phyloP scores from a whole-genome alignment of 1,139 yeast species.

The Candida neerlandica region DNA sequence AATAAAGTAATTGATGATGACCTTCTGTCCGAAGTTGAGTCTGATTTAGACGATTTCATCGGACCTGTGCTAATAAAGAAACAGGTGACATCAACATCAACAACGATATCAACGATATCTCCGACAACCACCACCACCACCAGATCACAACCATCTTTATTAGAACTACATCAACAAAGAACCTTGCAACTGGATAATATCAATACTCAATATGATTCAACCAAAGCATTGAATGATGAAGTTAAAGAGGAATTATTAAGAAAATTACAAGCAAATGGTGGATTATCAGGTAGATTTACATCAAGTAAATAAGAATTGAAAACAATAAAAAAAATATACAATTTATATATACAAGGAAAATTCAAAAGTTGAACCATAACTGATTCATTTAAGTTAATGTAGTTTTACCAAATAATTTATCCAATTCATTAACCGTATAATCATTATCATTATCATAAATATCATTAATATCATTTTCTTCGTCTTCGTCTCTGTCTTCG shows the following conservation, averaged over 20 bases:
- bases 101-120: too few relatives aligned
- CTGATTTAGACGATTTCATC: conserved; percentile 13
- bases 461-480: conserved; percentile 18
- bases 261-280: conserved; percentile 17
- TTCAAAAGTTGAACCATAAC: too few relatives aligned
- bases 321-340: not conserved
- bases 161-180: conserved; percentile 17
- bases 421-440: conserved; percentile 27
- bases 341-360: not conserved
- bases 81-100: not conserved
- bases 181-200: conserved; percentile 10
- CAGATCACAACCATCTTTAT: conserved; percentile 11
- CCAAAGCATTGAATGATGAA: conserved; percentile 17
- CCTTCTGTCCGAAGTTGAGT: conserved; percentile 4
- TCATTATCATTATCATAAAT: not conserved
- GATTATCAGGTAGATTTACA: conserved; percentile 16
- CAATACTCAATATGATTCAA: conserved; percentile 15
- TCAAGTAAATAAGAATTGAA: conserved; percentile 9
- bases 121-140: not conserved
- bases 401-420: conserved; percentile 30
- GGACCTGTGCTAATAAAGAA: conserved; percentile 10
- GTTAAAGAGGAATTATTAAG: conserved; percentile 18
- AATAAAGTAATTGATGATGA: not conserved
- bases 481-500: conserved; percentile 11
- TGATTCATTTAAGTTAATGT: conserved; percentile 12